A percentile compares a stretch with the other conserved stretches of the same genome.
These are phyloP conservation scores for Crithidia thermophila DNA, from an alignment of 208 protist genomes.

Conservation along the genomic window DNA sequence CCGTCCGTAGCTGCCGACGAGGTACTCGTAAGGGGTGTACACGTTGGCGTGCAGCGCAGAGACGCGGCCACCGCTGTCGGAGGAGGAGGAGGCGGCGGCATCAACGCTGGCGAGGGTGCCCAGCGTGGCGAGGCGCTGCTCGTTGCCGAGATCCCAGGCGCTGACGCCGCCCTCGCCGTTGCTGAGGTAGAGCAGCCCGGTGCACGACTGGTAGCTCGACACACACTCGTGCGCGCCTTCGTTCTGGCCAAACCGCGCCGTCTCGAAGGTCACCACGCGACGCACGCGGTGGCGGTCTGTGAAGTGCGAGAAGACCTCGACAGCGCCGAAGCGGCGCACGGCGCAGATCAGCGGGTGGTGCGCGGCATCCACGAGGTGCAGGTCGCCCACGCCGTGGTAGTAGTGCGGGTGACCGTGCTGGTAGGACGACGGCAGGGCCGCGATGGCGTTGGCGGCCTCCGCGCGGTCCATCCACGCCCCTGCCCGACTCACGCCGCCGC, in stretches of 20 bases:
- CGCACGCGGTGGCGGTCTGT: slow-evolving; percentile 32
- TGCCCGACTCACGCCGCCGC: slow-evolving; percentile 6
- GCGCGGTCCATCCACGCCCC: slow-evolving; percentile 28
- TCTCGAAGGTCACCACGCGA: slow-evolving; percentile 70
- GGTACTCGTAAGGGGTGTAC: slow-evolving; percentile 31
- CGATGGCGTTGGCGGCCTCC: slow-evolving; percentile 25
- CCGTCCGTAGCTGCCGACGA: slow-evolving; percentile 30
- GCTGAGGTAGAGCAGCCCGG: slow-evolving; percentile 59
- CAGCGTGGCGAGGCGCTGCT: slow-evolving; percentile 33
- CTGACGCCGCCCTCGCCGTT: slow-evolving; percentile 43
- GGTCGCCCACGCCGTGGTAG: slow-evolving; percentile 38
- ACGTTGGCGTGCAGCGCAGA: slow-evolving; percentile 42
- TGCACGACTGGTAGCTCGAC: slow-evolving; percentile 68
- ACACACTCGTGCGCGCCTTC: slow-evolving; percentile 51
- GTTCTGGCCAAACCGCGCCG: slow-evolving; percentile 41
- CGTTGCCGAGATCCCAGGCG: slow-evolving; percentile 56
- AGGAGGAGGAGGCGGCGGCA: slow-evolving; percentile 4
- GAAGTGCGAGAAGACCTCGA: slow-evolving; percentile 68
- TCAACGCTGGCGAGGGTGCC: slow-evolving; percentile 28
- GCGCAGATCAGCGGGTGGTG: slow-evolving; percentile 70
- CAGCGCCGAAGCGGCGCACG: slow-evolving; percentile 67
- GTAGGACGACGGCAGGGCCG: slow-evolving; percentile 24
- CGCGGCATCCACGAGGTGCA: slow-evolving; percentile 78
- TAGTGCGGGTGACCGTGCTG: slow-evolving; percentile 16
- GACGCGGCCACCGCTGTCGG: slow-evolving; percentile 1